These are phyloP conservation scores for Paraleonurus japonicus DNA, from an alignment of 257 asterid species.

Conservation along the genomic window DNA sequence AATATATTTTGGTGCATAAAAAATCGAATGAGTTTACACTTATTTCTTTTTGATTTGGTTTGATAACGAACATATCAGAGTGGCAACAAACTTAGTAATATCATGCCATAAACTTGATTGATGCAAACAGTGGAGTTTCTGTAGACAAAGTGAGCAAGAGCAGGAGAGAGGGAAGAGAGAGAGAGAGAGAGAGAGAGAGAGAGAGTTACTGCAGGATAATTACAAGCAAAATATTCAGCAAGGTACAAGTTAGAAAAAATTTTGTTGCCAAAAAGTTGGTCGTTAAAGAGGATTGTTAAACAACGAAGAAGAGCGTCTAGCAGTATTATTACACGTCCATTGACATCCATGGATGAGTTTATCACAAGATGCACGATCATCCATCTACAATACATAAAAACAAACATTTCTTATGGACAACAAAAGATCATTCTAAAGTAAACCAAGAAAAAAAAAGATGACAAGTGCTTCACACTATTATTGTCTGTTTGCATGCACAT, in stretches of 20 bases:
- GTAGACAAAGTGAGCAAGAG: no score
- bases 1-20: no score
- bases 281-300: neutral
- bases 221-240: neutral
- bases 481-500: neutral
- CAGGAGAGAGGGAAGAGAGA: no score
- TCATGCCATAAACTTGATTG: no score
- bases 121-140: no score
- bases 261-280: neutral
- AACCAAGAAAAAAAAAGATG: neutral
- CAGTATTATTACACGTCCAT: neutral
- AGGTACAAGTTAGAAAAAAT: neutral
- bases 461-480: neutral
- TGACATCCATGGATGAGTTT: neutral
- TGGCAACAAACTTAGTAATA: no score
- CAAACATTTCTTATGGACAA: neutral
- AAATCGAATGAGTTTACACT: no score
- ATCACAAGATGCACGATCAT: neutral
- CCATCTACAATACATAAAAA: neutral
- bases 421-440: conserved; percentile 17
- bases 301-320: neutral
- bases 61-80: no score
- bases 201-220: neutral
- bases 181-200: no score
- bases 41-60: no score